These are phyloP conservation scores for Xylaria cubensis DNA, from an alignment of 495 filamentous ascomycete genomes.

Conservation along the genomic window DNA sequence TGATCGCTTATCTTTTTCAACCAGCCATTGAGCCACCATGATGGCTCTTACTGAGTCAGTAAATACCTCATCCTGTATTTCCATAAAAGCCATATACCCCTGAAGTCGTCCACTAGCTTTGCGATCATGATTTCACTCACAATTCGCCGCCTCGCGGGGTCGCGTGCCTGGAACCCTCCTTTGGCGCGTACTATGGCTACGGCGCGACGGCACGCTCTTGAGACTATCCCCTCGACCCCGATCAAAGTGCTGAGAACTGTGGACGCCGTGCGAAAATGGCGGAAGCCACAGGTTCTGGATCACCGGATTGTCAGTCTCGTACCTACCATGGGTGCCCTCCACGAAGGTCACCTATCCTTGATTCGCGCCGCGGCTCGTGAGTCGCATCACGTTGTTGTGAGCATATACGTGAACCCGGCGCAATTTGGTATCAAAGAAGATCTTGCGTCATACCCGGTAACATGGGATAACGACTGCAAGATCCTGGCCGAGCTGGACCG, in stretches of 20 bases:
- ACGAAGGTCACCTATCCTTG: constrained; percentile 86
- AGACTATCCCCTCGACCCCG: constrained; percentile 58
- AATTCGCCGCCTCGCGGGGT: constrained; percentile 33
- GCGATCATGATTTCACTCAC: constrained; percentile 39
- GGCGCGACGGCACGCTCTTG: constrained; percentile 30
- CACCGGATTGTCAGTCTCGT: constrained; percentile 83
- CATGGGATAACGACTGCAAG: constrained; percentile 76
- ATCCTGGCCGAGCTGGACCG: constrained; percentile 71
- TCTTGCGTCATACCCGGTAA: constrained; percentile 85
- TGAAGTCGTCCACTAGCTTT: neutral
- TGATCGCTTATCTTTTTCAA: constrained; percentile 18
- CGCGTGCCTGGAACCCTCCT: constrained; percentile 36
- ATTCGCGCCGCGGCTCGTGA: constrained; percentile 85
- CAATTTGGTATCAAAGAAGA: constrained; percentile 95
- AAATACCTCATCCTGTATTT: constrained; percentile 35
- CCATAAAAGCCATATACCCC: neutral
- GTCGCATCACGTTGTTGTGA: constrained; percentile 84
- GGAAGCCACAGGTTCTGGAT: constrained; percentile 68
- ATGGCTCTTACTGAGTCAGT: constrained; percentile 37
- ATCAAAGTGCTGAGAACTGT: constrained; percentile 81
- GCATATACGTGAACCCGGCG: constrained; percentile 94
- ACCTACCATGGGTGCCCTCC: constrained; percentile 96
- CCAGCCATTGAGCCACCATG: constrained; percentile 33
- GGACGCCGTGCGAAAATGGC: constrained; percentile 71
- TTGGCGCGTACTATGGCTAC: constrained; percentile 45